Percentiles rank a stretch among this genome's conserved stretches.
Conservation (phyloP, 768 basidiomycete genomes). For the Vishniacozyma victoriae region DNA sequence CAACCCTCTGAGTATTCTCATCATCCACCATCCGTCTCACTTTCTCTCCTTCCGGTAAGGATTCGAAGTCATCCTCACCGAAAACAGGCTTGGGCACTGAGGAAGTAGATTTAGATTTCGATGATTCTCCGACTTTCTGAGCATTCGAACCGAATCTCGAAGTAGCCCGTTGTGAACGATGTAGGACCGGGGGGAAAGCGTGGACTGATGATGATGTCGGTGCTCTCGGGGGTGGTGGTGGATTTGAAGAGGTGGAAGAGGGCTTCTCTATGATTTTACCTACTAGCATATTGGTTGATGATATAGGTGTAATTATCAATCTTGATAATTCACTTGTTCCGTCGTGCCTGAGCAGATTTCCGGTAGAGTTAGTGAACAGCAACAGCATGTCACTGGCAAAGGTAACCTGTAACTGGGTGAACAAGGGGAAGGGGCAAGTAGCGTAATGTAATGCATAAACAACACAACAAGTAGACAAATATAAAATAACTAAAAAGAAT, state of each 20-base stretch:
- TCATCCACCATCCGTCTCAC: conserved; percentile 50
- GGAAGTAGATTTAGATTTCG: not conserved
- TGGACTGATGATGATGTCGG: conserved; percentile 42
- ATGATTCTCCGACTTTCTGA: conserved; percentile 6
- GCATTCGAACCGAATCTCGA: conserved; percentile 40
- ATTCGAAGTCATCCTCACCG: not conserved
- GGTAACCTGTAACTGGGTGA: not conserved
- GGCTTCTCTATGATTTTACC: conserved; percentile 29
- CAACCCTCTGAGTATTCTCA: conserved; percentile 62
- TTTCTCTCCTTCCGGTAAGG: conserved; percentile 53
- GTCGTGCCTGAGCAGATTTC: not conserved
- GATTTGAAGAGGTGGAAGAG: conserved; percentile 8
- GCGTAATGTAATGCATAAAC: no score
- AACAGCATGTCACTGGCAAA: not conserved
- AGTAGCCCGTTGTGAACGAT: conserved; percentile 60
- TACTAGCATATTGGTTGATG: conserved; percentile 17
- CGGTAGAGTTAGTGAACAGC: not conserved
- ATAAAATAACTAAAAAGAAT: no score
- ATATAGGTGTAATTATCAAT: not conserved
- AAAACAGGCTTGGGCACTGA: not conserved
- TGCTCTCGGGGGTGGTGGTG: conserved; percentile 34
- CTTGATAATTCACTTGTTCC: not conserved
- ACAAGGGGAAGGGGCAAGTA: no score
- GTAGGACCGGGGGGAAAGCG: conserved; percentile 62
- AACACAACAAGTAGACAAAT: no score